phyloP scores from a whole-genome alignment of 2,329 filamentous ascomycete genomes.

The Blastomyces gilchristii region DNA sequence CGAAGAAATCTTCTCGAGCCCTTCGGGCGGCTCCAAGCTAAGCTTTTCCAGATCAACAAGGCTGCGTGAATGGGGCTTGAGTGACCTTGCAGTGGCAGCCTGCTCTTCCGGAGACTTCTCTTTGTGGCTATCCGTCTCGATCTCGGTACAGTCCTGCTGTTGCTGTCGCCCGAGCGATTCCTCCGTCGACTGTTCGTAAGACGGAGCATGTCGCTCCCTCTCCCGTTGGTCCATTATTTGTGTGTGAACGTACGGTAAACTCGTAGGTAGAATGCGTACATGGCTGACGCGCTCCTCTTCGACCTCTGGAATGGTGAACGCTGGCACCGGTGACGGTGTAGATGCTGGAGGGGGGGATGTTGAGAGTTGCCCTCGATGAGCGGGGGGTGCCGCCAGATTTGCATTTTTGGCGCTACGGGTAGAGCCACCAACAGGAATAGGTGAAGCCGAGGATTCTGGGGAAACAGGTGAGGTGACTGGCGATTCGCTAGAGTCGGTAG shows the following conservation, averaged over 20 bases:
- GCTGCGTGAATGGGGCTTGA: conserved; percentile 75
- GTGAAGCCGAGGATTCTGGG: not conserved
- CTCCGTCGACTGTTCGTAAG: conserved; percentile 42
- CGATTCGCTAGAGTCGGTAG: conserved; percentile 22
- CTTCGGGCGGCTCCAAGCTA: conserved; percentile 47
- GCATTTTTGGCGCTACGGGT: not conserved
- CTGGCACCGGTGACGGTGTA: not conserved
- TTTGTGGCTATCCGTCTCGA: conserved; percentile 9
- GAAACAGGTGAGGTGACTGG: not conserved
- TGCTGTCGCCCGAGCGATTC: conserved; percentile 8
- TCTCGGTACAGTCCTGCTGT: conserved; percentile 1
- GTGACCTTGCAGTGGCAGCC: conserved; percentile 65
- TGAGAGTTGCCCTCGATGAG: not conserved
- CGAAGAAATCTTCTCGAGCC: conserved; percentile 40
- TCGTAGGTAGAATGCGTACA: conserved; percentile 83
- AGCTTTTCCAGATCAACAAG: conserved; percentile 56
- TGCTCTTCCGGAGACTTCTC: conserved; percentile 55
- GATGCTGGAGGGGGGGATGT: not conserved
- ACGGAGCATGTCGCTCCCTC: conserved; percentile 21
- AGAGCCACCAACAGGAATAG: not conserved
- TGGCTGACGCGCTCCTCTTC: conserved; percentile 58
- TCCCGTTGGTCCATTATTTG: conserved; percentile 65
- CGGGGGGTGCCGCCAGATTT: not conserved
- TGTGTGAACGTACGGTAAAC: conserved; percentile 78
- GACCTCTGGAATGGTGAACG: conserved; percentile 20